Percentiles rank a stretch among this genome's conserved stretches.
Evolutionary conservation across 116 monocot species (phyloP).

Genomic region (Zostera marina): DNA sequence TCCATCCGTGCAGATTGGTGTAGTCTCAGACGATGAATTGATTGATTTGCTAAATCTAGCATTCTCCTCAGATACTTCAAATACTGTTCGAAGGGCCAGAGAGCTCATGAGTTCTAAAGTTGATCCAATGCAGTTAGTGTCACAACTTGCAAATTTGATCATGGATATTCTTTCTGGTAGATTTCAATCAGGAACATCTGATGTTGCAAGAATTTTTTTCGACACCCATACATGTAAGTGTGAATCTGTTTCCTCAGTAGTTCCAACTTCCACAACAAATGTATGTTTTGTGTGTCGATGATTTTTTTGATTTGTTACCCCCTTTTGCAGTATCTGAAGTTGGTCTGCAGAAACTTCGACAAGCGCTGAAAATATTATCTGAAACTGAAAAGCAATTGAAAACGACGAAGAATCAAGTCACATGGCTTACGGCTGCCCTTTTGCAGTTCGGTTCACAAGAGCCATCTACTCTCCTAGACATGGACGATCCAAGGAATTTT

Average conservation of each 20-base stretch:
- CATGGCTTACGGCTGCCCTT: conserved; percentile 97
- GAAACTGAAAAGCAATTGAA: conserved; percentile 94
- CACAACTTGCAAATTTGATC: conserved; percentile 92
- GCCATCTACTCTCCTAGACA: conserved; percentile 21
- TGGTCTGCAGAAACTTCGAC: conserved; percentile 50
- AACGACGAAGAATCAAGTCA: conserved; percentile 85
- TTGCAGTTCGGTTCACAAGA: conserved; percentile 57
- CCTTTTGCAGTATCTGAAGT: conserved; percentile 37
- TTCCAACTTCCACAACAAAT: not conserved
- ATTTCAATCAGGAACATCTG: conserved; percentile 28
- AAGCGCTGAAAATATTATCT: conserved; percentile 75
- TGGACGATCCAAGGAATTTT: conserved; percentile 18
- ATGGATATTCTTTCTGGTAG: conserved; percentile 92
- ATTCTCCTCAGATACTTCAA: conserved; percentile 72
- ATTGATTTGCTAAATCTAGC: conserved; percentile 76
- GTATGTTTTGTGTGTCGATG: too few relatives aligned
- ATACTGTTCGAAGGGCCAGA: conserved; percentile 78
- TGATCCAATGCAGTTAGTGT: conserved; percentile 86
- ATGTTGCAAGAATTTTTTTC: conserved; percentile 34
- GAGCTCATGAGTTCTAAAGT: conserved; percentile 78
- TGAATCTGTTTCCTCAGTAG: not conserved
- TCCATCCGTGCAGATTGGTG: conserved; percentile 49
- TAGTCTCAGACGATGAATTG: conserved; percentile 83
- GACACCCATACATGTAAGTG: conserved; percentile 46
- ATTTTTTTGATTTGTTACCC: too few relatives aligned